A percentile compares a stretch with the other conserved stretches of the same genome.
Conservation (phyloP, 2,329 filamentous ascomycete genomes). For the Aspergillus brunneoviolaceus region DNA sequence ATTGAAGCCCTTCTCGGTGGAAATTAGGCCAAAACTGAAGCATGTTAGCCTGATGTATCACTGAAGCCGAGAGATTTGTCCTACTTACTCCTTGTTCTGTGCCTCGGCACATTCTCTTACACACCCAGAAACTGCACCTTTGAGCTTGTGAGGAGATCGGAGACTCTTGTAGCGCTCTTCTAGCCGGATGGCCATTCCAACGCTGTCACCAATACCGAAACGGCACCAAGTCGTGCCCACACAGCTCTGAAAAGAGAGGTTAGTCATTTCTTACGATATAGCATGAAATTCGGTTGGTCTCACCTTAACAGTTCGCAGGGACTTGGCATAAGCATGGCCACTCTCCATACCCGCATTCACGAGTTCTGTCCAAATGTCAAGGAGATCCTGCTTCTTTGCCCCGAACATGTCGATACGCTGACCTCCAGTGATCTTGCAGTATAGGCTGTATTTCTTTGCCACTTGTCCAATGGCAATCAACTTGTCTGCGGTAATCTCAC, state of each 20-base stretch:
- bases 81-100: slow-evolving; percentile 78
- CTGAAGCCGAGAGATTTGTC: not conserved
- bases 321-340: slow-evolving; percentile 88
- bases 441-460: slow-evolving; percentile 78
- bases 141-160: slow-evolving; percentile 85
- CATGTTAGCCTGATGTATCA: slow-evolving; percentile 11
- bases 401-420: slow-evolving; percentile 94
- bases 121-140: slow-evolving; percentile 85
- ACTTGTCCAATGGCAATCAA: slow-evolving; percentile 80
- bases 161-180: slow-evolving; percentile 93
- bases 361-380: slow-evolving; percentile 76
- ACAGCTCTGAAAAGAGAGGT: slow-evolving; percentile 59
- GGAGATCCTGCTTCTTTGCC: slow-evolving; percentile 80
- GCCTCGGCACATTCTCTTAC: slow-evolving; percentile 92
- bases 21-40: slow-evolving; percentile 77
- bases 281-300: not conserved
- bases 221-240: slow-evolving; percentile 91
- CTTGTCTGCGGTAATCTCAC: slow-evolving; percentile 85
- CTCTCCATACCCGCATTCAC: slow-evolving; percentile 85
- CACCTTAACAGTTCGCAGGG: slow-evolving; percentile 77
- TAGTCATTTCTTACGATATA: not conserved
- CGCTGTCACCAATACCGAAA: slow-evolving; percentile 84
- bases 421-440: slow-evolving; percentile 89
- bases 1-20: slow-evolving; percentile 90
- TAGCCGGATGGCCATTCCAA: slow-evolving; percentile 82